Evolutionary conservation across 352 stramenopile genomes (phyloP), one percentile per base, ranked within the genome.

Genomic region (Saprolegnia parasitica): DNA sequence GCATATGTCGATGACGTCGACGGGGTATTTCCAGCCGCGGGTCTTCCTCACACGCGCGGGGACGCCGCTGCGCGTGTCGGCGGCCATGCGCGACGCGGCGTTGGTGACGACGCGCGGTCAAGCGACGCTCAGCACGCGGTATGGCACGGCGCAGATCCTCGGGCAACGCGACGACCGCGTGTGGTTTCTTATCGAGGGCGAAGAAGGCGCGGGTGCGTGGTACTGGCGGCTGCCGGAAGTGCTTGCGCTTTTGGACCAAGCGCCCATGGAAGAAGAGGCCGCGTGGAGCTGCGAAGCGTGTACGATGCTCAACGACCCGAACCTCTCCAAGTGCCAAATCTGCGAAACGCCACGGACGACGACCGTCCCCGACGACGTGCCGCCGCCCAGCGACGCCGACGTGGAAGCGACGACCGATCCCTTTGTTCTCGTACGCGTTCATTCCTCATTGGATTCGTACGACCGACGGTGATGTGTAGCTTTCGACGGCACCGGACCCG

Each of bases 241-340:
- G 10, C 20, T 21, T 1, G 16, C 64, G 32, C 50, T 68, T 4
- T 21, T 68, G 8, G 52, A 57, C 35, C 15, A 29, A 29, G 42
- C 24, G n/a, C 47, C 62, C 16, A 62, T 62, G 21, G 42, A n/a
- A 58, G 4, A 49, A 15, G 62, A 68, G 23, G 24, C 62, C 3
- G 35, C 52, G 8, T 68, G 62, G 62, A 68, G 40, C 40, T 68
- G 62, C 23, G 32, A 29, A 3, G 62, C 62, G 16, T 68, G 62
- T 32, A 68, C 62, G n/a, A 68, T 68, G 62, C 40, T 68, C 2
- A 68, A 68, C 37, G 62, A 68, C 6, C 42, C 46, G 16, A 68
- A 57, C 46, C 47, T 68, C 11, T 68, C 62, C 16, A 68, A 68
- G 32, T 68, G 62, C 50, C 62, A 68, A 42, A 58, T 68, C 42